Percentiles rank a stretch among this genome's conserved stretches.
phyloP scores from a whole-genome alignment of 2,329 filamentous ascomycete species.

The Fusarium armeniacum region DNA sequence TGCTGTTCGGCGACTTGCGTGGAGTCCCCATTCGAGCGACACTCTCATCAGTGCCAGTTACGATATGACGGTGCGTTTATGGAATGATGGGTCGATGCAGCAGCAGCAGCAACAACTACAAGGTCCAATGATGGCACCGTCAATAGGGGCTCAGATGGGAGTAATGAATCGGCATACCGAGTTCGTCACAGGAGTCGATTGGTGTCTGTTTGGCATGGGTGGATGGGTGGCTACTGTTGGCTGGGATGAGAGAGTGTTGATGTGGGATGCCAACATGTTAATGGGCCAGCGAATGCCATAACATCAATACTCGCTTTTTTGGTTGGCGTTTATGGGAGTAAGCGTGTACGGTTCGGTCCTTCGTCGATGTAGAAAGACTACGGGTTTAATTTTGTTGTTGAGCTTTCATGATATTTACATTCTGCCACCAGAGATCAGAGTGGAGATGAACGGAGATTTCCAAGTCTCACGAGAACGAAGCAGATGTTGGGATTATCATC shows the following conservation, averaged over 20 bases:
- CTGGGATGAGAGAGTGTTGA: conserved; percentile 91
- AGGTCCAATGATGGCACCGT: conserved; percentile 55
- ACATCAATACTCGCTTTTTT: conserved; percentile 7
- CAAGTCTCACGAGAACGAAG: background rate
- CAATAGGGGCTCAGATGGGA: conserved; percentile 79
- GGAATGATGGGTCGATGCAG: conserved; percentile 77
- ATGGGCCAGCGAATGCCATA: conserved; percentile 51
- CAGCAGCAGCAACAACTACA: conserved; percentile 51
- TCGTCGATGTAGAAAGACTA: background rate
- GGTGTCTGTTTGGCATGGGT: conserved; percentile 95
- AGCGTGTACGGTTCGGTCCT: conserved; percentile 7
- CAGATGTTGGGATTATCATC: conserved; percentile 28
- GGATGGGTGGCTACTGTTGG: conserved; percentile 96
- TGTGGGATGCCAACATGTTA: conserved; percentile 86
- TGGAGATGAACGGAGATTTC: background rate
- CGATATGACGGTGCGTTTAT: conserved; percentile 96
- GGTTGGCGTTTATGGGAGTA: conserved; percentile 42
- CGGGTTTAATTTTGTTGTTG: background rate
- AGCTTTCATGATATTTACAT: background rate
- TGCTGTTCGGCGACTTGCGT: conserved; percentile 85
- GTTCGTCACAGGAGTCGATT: conserved; percentile 96
- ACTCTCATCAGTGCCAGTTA: conserved; percentile 91
- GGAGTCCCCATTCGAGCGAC: conserved; percentile 94
- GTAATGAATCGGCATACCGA: conserved; percentile 95
- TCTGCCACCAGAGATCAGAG: too few species aligned